Conservation (phyloP, 2,329 filamentous ascomycete genomes). For the Alternaria postmessia region DNA sequence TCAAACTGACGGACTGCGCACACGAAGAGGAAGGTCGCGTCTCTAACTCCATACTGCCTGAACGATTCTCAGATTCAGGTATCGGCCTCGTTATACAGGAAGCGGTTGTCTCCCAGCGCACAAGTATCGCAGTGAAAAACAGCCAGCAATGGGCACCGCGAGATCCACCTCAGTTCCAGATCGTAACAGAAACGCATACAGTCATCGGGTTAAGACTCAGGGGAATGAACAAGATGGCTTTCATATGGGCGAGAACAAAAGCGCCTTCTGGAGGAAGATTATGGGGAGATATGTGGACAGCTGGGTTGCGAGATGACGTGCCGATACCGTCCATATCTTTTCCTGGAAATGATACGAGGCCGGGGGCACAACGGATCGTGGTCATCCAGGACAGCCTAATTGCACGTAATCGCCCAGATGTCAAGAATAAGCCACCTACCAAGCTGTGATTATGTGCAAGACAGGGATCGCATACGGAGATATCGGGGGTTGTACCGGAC, state of each 20-base stretch:
- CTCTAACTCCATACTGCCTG: constrained; percentile 24
- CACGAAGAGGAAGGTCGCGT: constrained; percentile 38
- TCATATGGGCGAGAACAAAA: constrained; percentile 29
- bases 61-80: constrained; percentile 15
- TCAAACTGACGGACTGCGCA: constrained; percentile 38
- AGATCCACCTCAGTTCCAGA: constrained; percentile 4
- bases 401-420: not conserved
- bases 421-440: not conserved
- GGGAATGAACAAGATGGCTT: constrained; percentile 37
- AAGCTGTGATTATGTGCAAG: not conserved
- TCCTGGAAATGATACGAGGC: constrained; percentile 9
- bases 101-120: constrained; percentile 28
- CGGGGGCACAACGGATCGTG: constrained; percentile 24
- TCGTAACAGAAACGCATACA: constrained; percentile 28
- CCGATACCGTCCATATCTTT: constrained; percentile 30
- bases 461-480: not conserved
- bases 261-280: not conserved
- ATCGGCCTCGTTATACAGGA: constrained; percentile 31
- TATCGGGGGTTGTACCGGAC: not conserved
- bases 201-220: constrained; percentile 38
- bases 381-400: constrained; percentile 35
- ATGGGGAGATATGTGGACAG: constrained; percentile 36
- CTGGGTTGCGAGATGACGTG: constrained; percentile 31
- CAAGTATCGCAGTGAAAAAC: constrained; percentile 28
- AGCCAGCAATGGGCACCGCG: not conserved